Evolutionary conservation across 2,329 filamentous ascomycete genomes (phyloP), one percentile per base, ranked within the genome.

Genomic region (Neospermospora avenae): DNA sequence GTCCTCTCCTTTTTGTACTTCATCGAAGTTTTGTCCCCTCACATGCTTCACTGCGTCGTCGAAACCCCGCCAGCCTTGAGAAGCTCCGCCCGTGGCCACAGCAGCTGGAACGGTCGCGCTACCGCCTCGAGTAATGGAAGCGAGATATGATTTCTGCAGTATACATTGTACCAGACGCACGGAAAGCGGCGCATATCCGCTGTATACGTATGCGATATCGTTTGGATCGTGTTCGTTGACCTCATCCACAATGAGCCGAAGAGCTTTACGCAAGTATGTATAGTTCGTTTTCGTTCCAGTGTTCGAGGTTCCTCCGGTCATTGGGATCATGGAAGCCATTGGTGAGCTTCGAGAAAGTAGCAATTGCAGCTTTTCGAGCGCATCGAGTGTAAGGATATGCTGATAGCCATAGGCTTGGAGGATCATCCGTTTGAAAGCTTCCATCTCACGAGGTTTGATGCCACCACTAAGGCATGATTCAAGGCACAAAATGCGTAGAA

Each of bases 141-240:
- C 78, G 31, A 99, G 78, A 67, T 93, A 90, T 59, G 91, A 85
- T 74, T 99, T 99, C 74, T 98, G 93, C 51, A 99, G 77, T 53
- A 98, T 84, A 72, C 91, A 95, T 74, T 99, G 96, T 5, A 99
- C 88, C 4, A 99, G 83, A 16, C 95, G 87, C 57, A 98, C 84
- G 46, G 91, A 96, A 13, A 99, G 82, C 0, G 95, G 96, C 4
- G 96, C 95, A 72, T 98, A 99, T 55, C 95, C 96, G 65, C 91
- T 96, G 76, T 98, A 99, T 11, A 97, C 93, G 70, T 99, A 99
- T n/a, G 93, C 89, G 63, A 98, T 88, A 69, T 99, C 95, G 69
- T 95, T 90, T 2, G 95, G 95, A 49, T 96, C 89, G 61, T 95
- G 87, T 74, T 99, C 95, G 71, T 96, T 93, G 41, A 99, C 93